phyloP scores from a whole-genome alignment of 2,329 filamentous ascomycete species.

The Fusarium kyushuense region DNA sequence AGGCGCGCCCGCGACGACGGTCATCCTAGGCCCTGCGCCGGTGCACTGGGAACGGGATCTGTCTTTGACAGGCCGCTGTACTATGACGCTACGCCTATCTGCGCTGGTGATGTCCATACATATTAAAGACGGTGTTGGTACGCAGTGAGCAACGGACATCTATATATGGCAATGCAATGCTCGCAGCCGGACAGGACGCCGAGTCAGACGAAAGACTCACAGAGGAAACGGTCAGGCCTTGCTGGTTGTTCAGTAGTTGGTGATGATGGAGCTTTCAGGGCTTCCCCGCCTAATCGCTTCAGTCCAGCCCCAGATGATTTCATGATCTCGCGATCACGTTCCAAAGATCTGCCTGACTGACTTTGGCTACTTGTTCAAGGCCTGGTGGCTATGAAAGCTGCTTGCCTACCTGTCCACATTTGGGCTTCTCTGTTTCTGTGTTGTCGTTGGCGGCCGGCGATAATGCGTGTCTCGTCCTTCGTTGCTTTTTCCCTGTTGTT shows the following conservation, averaged over 20 bases:
- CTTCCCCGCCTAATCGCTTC: slow-evolving; percentile 34
- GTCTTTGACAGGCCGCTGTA: slow-evolving; percentile 46
- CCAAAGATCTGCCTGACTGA: slow-evolving; percentile 30
- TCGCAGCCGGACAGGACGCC: background rate
- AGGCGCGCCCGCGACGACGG: slow-evolving; percentile 36
- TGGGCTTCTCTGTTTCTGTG: slow-evolving; percentile 17
- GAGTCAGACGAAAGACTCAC: background rate
- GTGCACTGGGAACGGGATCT: slow-evolving; percentile 51
- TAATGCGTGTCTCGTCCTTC: slow-evolving; percentile 28
- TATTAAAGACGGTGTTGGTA: slow-evolving; percentile 10
- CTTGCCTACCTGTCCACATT: slow-evolving; percentile 10
- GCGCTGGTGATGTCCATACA: slow-evolving; percentile 30
- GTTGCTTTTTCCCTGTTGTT: slow-evolving; percentile 27
- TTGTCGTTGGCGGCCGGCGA: slow-evolving; percentile 19
- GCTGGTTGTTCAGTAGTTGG: slow-evolving; percentile 9
- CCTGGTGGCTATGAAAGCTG: slow-evolving; percentile 11
- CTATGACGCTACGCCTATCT: slow-evolving; percentile 46
- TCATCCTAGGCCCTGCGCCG: slow-evolving; percentile 44
- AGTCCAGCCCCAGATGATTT: slow-evolving; percentile 33
- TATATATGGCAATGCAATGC: background rate
- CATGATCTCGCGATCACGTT: slow-evolving; percentile 35
- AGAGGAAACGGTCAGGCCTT: slow-evolving; percentile 8
- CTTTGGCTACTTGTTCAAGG: slow-evolving; percentile 23
- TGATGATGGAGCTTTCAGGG: slow-evolving; percentile 29
- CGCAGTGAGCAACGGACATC: slow-evolving; percentile 15